phyloP scores from a whole-genome alignment of 257 asterid species.

The Nicotiana undulata region DNA sequence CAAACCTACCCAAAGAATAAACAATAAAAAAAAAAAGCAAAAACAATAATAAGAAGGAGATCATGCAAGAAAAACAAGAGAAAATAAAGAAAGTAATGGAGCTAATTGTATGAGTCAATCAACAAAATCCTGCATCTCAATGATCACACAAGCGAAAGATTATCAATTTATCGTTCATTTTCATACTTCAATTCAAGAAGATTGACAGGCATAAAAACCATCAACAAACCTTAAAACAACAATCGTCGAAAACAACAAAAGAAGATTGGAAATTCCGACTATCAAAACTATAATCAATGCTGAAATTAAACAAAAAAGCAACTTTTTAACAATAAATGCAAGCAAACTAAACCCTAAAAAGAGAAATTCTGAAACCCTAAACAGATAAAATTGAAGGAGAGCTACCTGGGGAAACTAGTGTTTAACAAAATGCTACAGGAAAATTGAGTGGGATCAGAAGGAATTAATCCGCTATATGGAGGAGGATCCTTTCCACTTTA shows the following conservation, averaged over 20 bases:
- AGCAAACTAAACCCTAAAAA: background rate
- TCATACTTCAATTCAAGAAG: background rate
- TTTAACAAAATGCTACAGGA: background rate
- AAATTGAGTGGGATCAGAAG: background rate
- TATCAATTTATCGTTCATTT: background rate
- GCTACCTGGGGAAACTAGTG: background rate
- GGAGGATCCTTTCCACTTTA: background rate
- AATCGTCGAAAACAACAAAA: background rate
- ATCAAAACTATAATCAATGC: background rate
- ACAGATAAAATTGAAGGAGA: background rate
- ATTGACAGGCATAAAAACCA: background rate
- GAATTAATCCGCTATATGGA: background rate
- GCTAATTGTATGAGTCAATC: background rate
- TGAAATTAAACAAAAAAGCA: background rate
- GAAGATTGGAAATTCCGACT: background rate
- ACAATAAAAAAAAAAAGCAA: background rate
- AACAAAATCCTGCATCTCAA: background rate
- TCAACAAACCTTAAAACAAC: too few species aligned
- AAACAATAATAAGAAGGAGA: background rate
- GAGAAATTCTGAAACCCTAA: background rate
- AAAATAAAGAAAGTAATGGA: background rate
- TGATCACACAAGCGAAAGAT: background rate
- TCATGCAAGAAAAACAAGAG: background rate
- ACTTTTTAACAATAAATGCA: background rate
- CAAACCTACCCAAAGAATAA: background rate